Conservation (phyloP, 768 basidiomycete genomes). For the Phallus indusiatus region DNA sequence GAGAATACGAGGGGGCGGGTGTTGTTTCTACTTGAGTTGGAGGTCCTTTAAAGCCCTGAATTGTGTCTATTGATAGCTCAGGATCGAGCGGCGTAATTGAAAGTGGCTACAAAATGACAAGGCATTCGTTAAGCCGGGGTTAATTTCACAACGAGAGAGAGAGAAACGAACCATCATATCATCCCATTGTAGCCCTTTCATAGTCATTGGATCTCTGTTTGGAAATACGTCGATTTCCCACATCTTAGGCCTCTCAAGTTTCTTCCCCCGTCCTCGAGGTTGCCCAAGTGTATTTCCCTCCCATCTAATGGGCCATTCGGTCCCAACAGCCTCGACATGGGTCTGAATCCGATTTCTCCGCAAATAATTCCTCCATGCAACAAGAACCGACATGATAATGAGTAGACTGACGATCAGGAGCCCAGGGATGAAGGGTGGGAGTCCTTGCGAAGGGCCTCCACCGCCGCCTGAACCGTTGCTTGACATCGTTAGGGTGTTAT, state of each 20-base stretch:
- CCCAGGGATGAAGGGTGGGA: conserved; percentile 10
- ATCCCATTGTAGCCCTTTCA: background rate
- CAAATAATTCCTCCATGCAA: conserved; percentile 5
- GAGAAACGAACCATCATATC: background rate
- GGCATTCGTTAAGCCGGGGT: background rate
- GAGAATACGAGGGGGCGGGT: background rate
- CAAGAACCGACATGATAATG: background rate
- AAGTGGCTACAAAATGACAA: conserved; percentile 2
- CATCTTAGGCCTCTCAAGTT: conserved; percentile 2
- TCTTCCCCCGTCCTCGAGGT: background rate
- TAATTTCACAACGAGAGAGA: background rate
- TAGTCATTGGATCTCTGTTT: background rate
- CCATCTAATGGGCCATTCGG: background rate
- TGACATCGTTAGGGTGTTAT: background rate
- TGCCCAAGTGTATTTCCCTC: background rate
- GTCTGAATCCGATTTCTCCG: background rate
- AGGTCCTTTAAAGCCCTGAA: background rate
- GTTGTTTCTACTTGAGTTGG: background rate
- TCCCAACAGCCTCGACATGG: background rate
- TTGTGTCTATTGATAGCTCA: background rate
- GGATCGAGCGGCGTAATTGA: background rate
- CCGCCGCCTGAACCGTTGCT: background rate
- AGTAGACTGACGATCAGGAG: conserved; percentile 4
- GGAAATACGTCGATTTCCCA: background rate
- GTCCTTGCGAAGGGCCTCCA: background rate